Conservation (phyloP, 2,329 filamentous ascomycete species). For the Thermothelomyces thermophilus region DNA sequence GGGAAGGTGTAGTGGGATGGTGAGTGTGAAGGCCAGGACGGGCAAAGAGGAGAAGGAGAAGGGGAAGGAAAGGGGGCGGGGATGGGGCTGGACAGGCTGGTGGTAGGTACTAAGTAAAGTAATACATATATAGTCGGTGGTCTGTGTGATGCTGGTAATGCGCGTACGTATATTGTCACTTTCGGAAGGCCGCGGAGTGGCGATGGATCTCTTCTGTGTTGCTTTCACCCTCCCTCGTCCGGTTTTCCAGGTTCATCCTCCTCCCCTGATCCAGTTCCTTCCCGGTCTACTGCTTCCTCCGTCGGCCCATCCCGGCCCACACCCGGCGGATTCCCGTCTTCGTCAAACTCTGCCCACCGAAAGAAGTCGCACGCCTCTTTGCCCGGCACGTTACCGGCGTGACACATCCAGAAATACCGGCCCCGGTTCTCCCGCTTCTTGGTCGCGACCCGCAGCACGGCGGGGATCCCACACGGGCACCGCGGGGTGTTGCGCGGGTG, state of each 20-base stretch:
- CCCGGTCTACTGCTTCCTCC: neutral
- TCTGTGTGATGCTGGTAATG: too few relatives aligned
- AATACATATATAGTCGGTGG: too few relatives aligned
- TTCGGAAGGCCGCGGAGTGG: too few relatives aligned
- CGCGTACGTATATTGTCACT: too few relatives aligned
- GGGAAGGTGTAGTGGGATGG: neutral
- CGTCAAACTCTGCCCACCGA: slow-evolving; percentile 78
- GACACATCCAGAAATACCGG: slow-evolving; percentile 86
- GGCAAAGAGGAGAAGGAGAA: neutral
- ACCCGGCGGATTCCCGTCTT: slow-evolving; percentile 67
- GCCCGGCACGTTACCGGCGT: slow-evolving; percentile 64
- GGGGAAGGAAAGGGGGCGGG: slow-evolving; percentile 13
- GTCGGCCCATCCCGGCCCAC: neutral
- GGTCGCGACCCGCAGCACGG: slow-evolving; percentile 70
- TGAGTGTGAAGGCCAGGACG: slow-evolving; percentile 8
- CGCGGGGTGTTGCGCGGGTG: slow-evolving; percentile 72
- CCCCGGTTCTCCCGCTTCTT: slow-evolving; percentile 69
- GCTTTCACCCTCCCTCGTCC: neutral
- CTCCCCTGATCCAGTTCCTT: neutral
- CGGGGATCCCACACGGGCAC: slow-evolving; percentile 67
- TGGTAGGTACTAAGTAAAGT: too few relatives aligned
- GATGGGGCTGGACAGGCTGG: slow-evolving; percentile 19
- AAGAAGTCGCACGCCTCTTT: slow-evolving; percentile 70
- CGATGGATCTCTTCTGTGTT: too few relatives aligned
- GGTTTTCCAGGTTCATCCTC: neutral